Base-by-base conservation (phyloP, 805 yeast species). In the Tetrapisispora fleetii region DNA sequence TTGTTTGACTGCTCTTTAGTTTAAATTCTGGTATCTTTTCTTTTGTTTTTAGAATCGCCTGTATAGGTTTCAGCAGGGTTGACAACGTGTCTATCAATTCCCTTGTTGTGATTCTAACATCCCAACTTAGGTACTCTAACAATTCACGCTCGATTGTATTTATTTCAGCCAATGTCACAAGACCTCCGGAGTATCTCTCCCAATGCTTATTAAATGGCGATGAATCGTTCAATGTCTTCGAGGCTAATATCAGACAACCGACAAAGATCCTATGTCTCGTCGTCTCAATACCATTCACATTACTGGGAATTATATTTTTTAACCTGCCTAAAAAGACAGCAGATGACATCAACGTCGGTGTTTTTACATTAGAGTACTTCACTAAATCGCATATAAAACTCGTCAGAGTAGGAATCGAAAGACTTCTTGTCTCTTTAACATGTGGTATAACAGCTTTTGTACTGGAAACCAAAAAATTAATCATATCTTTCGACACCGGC, bases 191-290 rank as follows among this genome's bases (percentile, higher is more conserved):
- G 71, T 91, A 90, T 51, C 79, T 76, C 4, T 95, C 83, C 99
- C 99, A 91, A 70, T 93, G 97, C 69, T 85, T 90, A 70, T 91
- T 91, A 64, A 91, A 76, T 40, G 99, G 99, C 19, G 95, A 83
- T 3, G 95, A 85, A 71, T 91, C 99, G 67, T 91, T 91, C 54
- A 90, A 76, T 53, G 81, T 81, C 70, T 91, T 91, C 16, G 98
- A 96, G n/a, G 95, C 85, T 44, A 93, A 69, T 40, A 91, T 87
- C 49, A 91, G 74, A 41, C 96, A 79, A 0, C 97, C 96, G 46
- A 91, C 71, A 56, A 91, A 93, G 50, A 91, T 86, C 52, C 98
- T 76, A 70, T 91, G 99, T 62, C 95, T 78, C 9, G 98, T 89
- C 47, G 97, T 85, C 47, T 80, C 88, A 76, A 89, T 87, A 17